Conservation (phyloP, 129 eudicot species). For the Sambucus nigra region DNA sequence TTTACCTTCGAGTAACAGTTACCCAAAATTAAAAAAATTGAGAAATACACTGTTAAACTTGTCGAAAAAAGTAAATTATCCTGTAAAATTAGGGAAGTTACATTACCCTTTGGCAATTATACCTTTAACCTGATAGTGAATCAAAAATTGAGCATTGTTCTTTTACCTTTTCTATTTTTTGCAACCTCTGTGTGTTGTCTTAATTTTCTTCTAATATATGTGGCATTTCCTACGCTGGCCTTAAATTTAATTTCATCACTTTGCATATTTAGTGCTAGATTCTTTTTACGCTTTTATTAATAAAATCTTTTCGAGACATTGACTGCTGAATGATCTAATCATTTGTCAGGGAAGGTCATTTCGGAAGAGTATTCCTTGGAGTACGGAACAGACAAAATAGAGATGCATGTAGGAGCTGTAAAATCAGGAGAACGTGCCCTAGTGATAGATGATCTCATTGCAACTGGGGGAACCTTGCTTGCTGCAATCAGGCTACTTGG, state of each 20-base stretch:
- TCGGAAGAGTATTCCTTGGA: constrained; percentile 90
- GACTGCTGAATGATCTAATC: background rate
- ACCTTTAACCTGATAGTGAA: too few species aligned
- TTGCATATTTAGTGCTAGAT: background rate
- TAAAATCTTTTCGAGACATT: background rate
- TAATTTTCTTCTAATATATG: too few species aligned
- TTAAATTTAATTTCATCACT: background rate
- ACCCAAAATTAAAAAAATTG: too few species aligned
- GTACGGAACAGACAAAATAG: constrained; percentile 79
- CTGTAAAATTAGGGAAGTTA: too few species aligned
- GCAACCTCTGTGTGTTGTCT: too few species aligned
- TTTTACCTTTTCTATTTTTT: too few species aligned
- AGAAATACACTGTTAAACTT: too few species aligned
- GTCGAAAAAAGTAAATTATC: too few species aligned
- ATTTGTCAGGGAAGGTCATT: constrained; percentile 63
- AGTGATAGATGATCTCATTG: constrained; percentile 74
- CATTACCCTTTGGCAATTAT: too few species aligned
- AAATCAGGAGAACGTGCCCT: constrained; percentile 67
- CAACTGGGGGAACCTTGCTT: constrained; percentile 74
- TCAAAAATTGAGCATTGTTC: too few species aligned
- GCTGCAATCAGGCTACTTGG: constrained; percentile 88
- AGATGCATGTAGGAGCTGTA: constrained; percentile 97
- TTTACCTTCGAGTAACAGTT: too few species aligned
- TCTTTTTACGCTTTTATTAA: background rate
- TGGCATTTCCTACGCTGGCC: background rate